Evolutionary conservation across 495 filamentous ascomycete genomes (phyloP).

Genomic region (Hypoxylon fragiforme): DNA sequence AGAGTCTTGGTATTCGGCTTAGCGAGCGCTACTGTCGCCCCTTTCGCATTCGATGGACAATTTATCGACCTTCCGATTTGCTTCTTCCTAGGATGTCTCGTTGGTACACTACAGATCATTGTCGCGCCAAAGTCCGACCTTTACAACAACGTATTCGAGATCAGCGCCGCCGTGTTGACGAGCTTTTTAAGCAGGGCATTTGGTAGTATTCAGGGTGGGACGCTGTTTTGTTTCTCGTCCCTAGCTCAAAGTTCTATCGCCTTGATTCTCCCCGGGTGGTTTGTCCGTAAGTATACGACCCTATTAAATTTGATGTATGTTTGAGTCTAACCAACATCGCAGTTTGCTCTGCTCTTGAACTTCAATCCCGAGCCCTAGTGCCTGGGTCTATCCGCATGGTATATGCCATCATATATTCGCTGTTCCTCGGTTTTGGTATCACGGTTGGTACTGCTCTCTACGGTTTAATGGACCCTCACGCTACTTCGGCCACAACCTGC

Average conservation of each 20-base stretch:
- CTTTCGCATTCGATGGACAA: slow-evolving; percentile 87
- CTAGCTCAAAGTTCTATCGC: slow-evolving; percentile 90
- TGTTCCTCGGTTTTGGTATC: slow-evolving; percentile 96
- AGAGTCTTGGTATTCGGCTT: slow-evolving; percentile 83
- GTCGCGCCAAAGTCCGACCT: slow-evolving; percentile 78
- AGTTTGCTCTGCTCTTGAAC: slow-evolving; percentile 73
- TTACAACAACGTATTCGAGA: slow-evolving; percentile 88
- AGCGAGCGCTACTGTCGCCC: slow-evolving; percentile 76
- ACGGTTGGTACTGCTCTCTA: slow-evolving; percentile 92
- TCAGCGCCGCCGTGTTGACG: slow-evolving; percentile 80
- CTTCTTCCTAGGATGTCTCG: slow-evolving; percentile 80
- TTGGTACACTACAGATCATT: slow-evolving; percentile 81
- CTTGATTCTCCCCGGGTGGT: slow-evolving; percentile 88
- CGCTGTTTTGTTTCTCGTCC: slow-evolving; percentile 88
- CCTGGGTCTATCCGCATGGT: slow-evolving; percentile 94
- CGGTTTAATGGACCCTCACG: slow-evolving; percentile 75
- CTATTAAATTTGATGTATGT: background rate
- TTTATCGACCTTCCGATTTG: slow-evolving; percentile 86
- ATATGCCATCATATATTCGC: slow-evolving; percentile 91
- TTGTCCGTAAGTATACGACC: slow-evolving; percentile 54
- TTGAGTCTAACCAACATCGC: slow-evolving; percentile 28
- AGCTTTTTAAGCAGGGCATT: slow-evolving; percentile 90
- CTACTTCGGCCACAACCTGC: slow-evolving; percentile 74
- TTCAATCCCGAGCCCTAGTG: slow-evolving; percentile 83
- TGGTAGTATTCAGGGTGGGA: slow-evolving; percentile 72